Percentiles rank a stretch among this genome's conserved stretches.
Evolutionary conservation across 2,329 filamentous ascomycete genomes (phyloP).

Genomic region (Talaromyces sp.): DNA sequence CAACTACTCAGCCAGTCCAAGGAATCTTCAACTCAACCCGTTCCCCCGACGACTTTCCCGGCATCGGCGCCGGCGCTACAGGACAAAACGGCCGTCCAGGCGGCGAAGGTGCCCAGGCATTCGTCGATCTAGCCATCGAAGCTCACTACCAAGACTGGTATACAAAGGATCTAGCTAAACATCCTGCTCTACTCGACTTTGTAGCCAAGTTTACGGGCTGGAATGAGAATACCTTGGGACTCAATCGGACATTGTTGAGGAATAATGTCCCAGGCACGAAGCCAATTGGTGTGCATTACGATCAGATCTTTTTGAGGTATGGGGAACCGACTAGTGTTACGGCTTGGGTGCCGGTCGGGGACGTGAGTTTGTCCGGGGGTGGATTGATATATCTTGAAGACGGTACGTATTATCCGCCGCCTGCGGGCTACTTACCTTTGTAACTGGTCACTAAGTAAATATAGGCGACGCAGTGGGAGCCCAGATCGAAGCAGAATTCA

Average conservation of each 20-base stretch:
- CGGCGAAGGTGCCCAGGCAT: conserved; percentile 41
- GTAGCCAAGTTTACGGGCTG: conserved; percentile 53
- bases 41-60: conserved; percentile 46
- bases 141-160: conserved; percentile 56
- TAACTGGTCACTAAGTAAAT: not conserved
- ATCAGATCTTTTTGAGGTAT: conserved; percentile 56
- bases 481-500: conserved; percentile 46
- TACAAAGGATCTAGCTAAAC: conserved; percentile 53
- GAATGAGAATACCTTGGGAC: conserved; percentile 47
- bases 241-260: conserved; percentile 51
- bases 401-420: conserved; percentile 15
- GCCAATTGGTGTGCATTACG: conserved; percentile 60
- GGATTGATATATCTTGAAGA: conserved; percentile 59
- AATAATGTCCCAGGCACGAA: conserved; percentile 57
- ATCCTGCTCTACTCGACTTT: conserved; percentile 50
- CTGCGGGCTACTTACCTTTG: no score
- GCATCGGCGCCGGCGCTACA: conserved; percentile 52
- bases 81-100: conserved; percentile 47
- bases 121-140: conserved; percentile 52
- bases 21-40: conserved; percentile 52
- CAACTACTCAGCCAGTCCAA: conserved; percentile 49
- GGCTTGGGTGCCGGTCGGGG: conserved; percentile 57
- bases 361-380: conserved; percentile 53
- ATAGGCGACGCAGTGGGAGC: conserved; percentile 45
- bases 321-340: conserved; percentile 55